Conservation (phyloP, 1,139 yeast species). For the Debaryomyces fabryi region DNA sequence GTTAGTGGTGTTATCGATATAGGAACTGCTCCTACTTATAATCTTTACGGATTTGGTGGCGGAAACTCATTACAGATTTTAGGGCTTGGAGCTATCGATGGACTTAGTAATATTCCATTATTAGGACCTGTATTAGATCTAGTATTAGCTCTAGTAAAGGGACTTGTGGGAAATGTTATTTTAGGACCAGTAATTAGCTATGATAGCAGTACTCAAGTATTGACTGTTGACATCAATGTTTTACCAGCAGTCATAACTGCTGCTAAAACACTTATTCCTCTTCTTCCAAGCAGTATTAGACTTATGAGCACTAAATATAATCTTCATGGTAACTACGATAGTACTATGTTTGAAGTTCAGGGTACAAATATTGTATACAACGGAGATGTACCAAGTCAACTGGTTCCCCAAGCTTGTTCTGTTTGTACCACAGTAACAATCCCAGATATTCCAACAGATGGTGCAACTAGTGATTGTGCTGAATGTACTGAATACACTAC, state of each 20-base stretch:
- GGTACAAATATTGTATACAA: conserved; percentile 2
- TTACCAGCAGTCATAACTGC: conserved; percentile 1
- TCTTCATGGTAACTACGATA: conserved; percentile 1
- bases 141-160: not conserved
- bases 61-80: conserved; percentile 1
- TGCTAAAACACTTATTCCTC: not conserved
- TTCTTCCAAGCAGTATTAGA: not conserved
- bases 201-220: not conserved
- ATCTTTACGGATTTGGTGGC: conserved; percentile 6
- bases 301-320: not conserved
- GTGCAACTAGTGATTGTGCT: not conserved
- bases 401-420: conserved; percentile 1
- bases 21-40: conserved; percentile 4
- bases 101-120: conserved; percentile 5
- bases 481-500: conserved; percentile 21
- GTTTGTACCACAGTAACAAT: too few relatives aligned
- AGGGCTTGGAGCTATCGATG: conserved; percentile 3
- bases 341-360: not conserved
- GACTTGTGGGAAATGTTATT: conserved; percentile 1
- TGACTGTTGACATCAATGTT: conserved; percentile 6
- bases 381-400: conserved; percentile 5
- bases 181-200: not conserved
- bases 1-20: conserved; percentile 5
- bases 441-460: too few relatives aligned
- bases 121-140: not conserved